Percentiles rank a stretch among this genome's conserved stretches.
phyloP scores from a whole-genome alignment of 2,329 filamentous ascomycete species.

The Drechslerella coelobrocha region DNA sequence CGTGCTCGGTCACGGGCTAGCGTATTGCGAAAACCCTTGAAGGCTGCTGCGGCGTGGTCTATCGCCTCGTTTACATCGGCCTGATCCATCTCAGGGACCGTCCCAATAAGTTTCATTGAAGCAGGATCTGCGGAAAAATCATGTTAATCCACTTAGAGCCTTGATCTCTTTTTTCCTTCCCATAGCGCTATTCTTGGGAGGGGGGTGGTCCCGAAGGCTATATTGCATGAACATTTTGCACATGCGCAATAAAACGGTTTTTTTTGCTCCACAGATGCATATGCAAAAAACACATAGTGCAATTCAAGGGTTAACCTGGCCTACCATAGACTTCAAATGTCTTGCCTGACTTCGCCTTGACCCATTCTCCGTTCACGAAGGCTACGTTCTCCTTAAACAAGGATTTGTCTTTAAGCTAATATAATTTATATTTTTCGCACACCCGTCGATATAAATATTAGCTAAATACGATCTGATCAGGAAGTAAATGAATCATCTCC shows the following conservation, averaged over 20 bases:
- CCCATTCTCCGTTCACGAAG: conserved; percentile 88
- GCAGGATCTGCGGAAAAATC: conserved; percentile 71
- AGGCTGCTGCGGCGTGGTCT: conserved; percentile 77
- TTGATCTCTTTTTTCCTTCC: conserved; percentile 1
- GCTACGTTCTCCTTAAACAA: conserved; percentile 79
- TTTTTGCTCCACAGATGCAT: conserved; percentile 29
- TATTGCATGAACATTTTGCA: conserved; percentile 12
- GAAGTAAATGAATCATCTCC: neutral
- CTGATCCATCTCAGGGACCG: conserved; percentile 80
- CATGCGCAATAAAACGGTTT: conserved; percentile 49
- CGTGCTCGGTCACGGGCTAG: conserved; percentile 77
- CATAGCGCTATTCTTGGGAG: neutral
- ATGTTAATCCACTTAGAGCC: conserved; percentile 39
- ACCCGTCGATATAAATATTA: conserved; percentile 20
- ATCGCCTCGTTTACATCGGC: conserved; percentile 83
- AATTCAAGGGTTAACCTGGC: conserved; percentile 38
- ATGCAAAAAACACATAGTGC: neutral
- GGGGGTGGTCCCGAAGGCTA: neutral
- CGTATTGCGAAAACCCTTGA: conserved; percentile 72
- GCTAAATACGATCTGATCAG: neutral
- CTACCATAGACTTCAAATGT: conserved; percentile 84
- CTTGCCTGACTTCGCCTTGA: conserved; percentile 81
- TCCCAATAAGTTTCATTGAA: conserved; percentile 79
- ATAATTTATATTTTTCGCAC: conserved; percentile 7
- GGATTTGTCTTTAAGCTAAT: conserved; percentile 75